Percentiles rank a stretch among this genome's conserved stretches.
Evolutionary conservation across 805 yeast species (phyloP).

Genomic region (Lipomyces yamadae): DNA sequence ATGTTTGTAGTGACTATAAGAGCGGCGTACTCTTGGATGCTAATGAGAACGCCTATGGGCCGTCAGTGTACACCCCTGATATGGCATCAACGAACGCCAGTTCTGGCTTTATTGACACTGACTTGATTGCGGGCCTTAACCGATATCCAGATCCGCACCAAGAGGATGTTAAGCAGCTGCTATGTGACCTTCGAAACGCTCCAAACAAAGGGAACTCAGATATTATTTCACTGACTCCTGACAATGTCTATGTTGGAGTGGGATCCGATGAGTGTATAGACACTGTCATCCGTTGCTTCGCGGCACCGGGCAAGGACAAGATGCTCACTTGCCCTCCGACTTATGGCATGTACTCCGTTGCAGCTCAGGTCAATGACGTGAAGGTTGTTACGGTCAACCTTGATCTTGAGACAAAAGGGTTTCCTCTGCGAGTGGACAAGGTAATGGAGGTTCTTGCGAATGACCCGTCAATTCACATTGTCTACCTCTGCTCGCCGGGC

Average conservation of each 20-base stretch:
- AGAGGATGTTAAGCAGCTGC: constrained; percentile 67
- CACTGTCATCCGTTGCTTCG: constrained; percentile 79
- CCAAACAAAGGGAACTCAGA: constrained; percentile 46
- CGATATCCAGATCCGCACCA: constrained; percentile 99
- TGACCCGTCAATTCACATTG: constrained; percentile 71
- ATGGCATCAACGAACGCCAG: background rate
- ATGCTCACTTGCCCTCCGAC: constrained; percentile 91
- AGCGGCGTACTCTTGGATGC: constrained; percentile 92
- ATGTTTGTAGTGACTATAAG: constrained; percentile 63
- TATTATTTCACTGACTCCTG: constrained; percentile 53
- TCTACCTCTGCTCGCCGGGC: constrained; percentile 93
- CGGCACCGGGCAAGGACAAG: constrained; percentile 82
- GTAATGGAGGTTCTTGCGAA: constrained; percentile 56
- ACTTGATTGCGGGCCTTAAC: constrained; percentile 64
- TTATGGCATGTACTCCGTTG: constrained; percentile 94
- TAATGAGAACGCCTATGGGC: constrained; percentile 94
- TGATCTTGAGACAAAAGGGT: constrained; percentile 56
- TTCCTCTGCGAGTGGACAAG: constrained; percentile 63
- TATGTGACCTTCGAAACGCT: constrained; percentile 71
- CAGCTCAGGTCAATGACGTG: constrained; percentile 89
- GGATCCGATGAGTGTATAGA: constrained; percentile 98
- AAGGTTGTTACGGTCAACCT: constrained; percentile 76
- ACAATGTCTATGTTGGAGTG: constrained; percentile 87
- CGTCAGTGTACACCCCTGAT: constrained; percentile 54
- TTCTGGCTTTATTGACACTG: constrained; percentile 51